phyloP scores from a whole-genome alignment of 1,284 basidiomycete genomes.

The Abortiporus biennis region DNA sequence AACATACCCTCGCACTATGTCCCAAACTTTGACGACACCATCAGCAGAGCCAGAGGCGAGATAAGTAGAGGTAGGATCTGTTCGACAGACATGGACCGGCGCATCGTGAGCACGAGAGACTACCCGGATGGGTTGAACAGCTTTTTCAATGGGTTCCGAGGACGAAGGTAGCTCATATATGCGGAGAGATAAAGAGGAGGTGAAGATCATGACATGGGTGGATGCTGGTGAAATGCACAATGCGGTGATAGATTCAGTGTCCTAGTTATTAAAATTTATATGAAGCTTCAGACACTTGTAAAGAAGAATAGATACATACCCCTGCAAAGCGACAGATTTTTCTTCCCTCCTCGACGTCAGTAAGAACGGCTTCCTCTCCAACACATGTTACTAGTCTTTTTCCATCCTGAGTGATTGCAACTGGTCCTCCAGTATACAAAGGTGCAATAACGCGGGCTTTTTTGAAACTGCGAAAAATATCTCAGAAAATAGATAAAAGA shows the following conservation, averaged over 20 bases:
- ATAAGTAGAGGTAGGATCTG: conserved; percentile 85
- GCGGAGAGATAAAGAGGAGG: conserved; percentile 61
- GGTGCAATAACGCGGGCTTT: conserved; percentile 68
- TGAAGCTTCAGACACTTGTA: background rate
- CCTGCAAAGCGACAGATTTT: conserved; percentile 78
- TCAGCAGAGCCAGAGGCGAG: conserved; percentile 95
- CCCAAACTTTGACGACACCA: conserved; percentile 96
- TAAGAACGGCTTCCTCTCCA: conserved; percentile 80
- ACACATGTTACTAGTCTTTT: conserved; percentile 80
- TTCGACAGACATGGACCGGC: conserved; percentile 84
- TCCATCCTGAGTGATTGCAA: conserved; percentile 79
- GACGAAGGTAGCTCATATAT: conserved; percentile 56
- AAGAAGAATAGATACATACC: conserved; percentile 43
- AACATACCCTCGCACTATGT: conserved; percentile 80
- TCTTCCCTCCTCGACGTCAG: conserved; percentile 69
- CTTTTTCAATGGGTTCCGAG: conserved; percentile 36
- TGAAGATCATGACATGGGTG: conserved; percentile 61
- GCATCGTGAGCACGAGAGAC: conserved; percentile 85
- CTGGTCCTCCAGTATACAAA: conserved; percentile 84
- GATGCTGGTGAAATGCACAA: conserved; percentile 64
- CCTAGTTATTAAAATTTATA: conserved; percentile 34
- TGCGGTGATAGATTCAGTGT: conserved; percentile 56
- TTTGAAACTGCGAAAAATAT: conserved; percentile 51
- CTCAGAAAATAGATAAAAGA: background rate
- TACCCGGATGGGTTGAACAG: conserved; percentile 61